phyloP scores from a whole-genome alignment of 371 early-diverging fungal genomes.

The Apophysomyces trapeziformis region DNA sequence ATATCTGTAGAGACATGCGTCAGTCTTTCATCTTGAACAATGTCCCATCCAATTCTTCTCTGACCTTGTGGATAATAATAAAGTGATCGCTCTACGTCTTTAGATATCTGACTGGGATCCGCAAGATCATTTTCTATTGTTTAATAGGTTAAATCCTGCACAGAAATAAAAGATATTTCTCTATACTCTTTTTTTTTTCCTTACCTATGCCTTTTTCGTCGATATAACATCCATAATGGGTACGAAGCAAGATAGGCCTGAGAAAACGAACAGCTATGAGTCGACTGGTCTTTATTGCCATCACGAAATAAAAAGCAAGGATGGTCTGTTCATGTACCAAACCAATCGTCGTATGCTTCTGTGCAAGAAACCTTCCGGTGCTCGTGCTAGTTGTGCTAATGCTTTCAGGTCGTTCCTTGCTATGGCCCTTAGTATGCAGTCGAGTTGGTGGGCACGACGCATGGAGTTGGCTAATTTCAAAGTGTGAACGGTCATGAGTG shows the following conservation, averaged over 20 bases:
- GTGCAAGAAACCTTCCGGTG: constrained; percentile 42
- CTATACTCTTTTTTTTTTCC: background rate
- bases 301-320: background rate
- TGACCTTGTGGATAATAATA: constrained; percentile 58
- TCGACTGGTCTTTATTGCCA: background rate
- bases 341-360: constrained; percentile 42
- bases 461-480: constrained; percentile 31
- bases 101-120: constrained; percentile 52
- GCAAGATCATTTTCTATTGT: constrained; percentile 49
- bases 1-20: constrained; percentile 30
- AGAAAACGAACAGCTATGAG: background rate
- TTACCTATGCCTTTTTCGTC: constrained; percentile 56
- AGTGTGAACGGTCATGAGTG: constrained; percentile 8
- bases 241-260: constrained; percentile 57
- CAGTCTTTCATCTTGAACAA: background rate
- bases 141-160: background rate
- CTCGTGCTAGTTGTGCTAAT: constrained; percentile 37
- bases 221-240: constrained; percentile 54
- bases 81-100: constrained; percentile 55
- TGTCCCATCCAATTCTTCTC: background rate
- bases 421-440: constrained; percentile 37
- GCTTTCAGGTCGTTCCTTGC: constrained; percentile 31
- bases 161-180: background rate
- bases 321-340: constrained; percentile 31
- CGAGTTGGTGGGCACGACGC: constrained; percentile 35